Percentiles rank a stretch among this genome's conserved stretches.
Conservation (phyloP, 2,329 filamentous ascomycete species). For the Colletotrichum costaricense region DNA sequence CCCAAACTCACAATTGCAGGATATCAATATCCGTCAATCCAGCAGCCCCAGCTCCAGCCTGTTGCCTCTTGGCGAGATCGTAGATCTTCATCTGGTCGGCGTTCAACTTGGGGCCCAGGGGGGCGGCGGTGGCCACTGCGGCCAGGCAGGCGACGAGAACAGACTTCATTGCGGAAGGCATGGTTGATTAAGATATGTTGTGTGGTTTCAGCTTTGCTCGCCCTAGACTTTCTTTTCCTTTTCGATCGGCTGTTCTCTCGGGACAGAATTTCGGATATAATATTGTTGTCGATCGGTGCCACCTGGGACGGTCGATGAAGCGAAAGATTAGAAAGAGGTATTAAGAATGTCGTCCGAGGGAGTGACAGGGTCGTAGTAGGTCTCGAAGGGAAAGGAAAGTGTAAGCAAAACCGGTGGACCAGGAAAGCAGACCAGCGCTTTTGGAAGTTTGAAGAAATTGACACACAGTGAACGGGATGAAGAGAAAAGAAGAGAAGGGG, state of each 20-base stretch:
- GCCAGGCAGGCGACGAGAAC: conserved; percentile 57
- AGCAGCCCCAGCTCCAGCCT: conserved; percentile 56
- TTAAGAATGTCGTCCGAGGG: conserved; percentile 39
- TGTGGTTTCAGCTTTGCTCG: conserved; percentile 37
- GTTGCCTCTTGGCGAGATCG: conserved; percentile 61
- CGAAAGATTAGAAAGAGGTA: conserved; percentile 44
- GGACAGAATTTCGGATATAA: conserved; percentile 23
- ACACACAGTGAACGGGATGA: conserved; percentile 40
- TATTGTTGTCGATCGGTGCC: conserved; percentile 31
- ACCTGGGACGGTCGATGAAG: conserved; percentile 42
- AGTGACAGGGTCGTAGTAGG: conserved; percentile 35
- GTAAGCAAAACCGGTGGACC: conserved; percentile 46
- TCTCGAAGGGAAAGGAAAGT: conserved; percentile 44
- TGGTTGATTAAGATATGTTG: conserved; percentile 43
- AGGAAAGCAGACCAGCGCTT: conserved; percentile 65
- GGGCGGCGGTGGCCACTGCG: conserved; percentile 59
- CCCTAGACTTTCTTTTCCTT: conserved; percentile 35
- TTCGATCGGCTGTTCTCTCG: conserved; percentile 37
- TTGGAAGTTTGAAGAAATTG: conserved; percentile 47
- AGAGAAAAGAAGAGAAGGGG: conserved; percentile 36
- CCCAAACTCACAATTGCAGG: conserved; percentile 64
- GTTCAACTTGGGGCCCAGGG: conserved; percentile 56
- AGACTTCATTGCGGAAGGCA: conserved; percentile 61
- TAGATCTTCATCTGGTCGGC: conserved; percentile 58
- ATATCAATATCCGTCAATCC: conserved; percentile 66